Evolutionary conservation across 495 filamentous ascomycete genomes (phyloP), one percentile per base, ranked within the genome.

Genomic region (Penicillium robsamsonii): DNA sequence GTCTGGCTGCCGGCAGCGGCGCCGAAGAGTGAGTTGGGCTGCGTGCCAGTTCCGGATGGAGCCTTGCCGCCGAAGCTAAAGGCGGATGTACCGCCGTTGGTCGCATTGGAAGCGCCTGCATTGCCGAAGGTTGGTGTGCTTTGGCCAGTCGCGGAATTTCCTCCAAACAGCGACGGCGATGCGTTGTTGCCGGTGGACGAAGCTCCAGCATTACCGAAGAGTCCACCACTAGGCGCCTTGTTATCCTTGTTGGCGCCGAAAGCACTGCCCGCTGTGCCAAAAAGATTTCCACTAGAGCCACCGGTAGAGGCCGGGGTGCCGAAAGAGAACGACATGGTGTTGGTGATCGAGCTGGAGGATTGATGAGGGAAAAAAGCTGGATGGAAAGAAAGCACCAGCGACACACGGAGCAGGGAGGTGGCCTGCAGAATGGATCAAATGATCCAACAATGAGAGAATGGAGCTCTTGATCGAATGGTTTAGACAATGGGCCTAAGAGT

Each of bases 151-250:
- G 65, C 52, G 8, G 64, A 43, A 18, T 51, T 52, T 20, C 62
- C 48, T 55, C 73, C 75, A 66, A 76, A 76, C 4, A 66, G 43
- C 42, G 73, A 69, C 41, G 75, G 60, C 18, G 70, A 50, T 31
- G 72, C 58, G 55, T 45, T 63, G 30, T 70, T 70, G 55, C 60
- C 56, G 22, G 61, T 62, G 33, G 74, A 62, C 46, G 70, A 58
- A 63, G 70, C 73, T 67, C 72, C 75, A 65, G 71, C 67, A 65
- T 76, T 79, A 50, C 76, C 76, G 65, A 79, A 79, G 33, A 79
- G 58, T 43, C 66, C 64, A 50, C 65, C 66, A 35, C 68, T 55
- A n/a, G 72, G 60, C 24, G 62, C 62, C 27, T 67, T 52, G 35
- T 6, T 63, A 50, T 59, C 68, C 49, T 65, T 61, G 55, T 70